These are phyloP conservation scores for Dalbergia oliveri DNA, from an alignment of 306 rosid species.

Conservation along the genomic window DNA sequence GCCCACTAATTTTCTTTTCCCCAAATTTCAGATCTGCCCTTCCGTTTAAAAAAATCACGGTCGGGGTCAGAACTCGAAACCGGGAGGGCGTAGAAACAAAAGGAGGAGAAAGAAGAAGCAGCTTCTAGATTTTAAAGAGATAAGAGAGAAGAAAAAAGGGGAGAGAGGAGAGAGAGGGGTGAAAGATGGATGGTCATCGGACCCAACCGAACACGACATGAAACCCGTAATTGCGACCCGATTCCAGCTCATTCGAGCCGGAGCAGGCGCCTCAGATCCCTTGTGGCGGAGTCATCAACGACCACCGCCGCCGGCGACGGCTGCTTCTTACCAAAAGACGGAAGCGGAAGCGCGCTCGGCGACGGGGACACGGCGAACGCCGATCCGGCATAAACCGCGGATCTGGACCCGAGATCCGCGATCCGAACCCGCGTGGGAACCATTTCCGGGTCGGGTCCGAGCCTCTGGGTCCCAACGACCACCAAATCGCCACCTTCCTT, in stretches of 20 bases:
- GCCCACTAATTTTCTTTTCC: conserved; percentile 46
- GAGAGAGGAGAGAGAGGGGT: not conserved
- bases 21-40: conserved; percentile 57
- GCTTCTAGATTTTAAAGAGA: not conserved
- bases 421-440: conserved; percentile 59
- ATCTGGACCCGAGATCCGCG: conserved; percentile 40
- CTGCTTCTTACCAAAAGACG: conserved; percentile 78
- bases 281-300: conserved; percentile 80
- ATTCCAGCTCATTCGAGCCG: conserved; percentile 58
- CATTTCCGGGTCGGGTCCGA: conserved; percentile 66
- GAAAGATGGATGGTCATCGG: not conserved
- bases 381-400: conserved; percentile 84
- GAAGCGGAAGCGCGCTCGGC: conserved; percentile 86
- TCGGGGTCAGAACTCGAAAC: conserved; percentile 47
- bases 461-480: conserved; percentile 60
- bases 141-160: conserved; percentile 7
- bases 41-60: conserved; percentile 92
- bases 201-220: conserved; percentile 9
- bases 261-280: conserved; percentile 87
- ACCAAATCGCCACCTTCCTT: conserved; percentile 59
- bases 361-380: conserved; percentile 82
- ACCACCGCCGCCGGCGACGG: conserved; percentile 35
- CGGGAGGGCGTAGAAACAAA: conserved; percentile 39
- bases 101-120: not conserved
- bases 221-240: not conserved